Conservation (phyloP, 768 basidiomycete species). For the Chalciporus pseudorubinellus region DNA sequence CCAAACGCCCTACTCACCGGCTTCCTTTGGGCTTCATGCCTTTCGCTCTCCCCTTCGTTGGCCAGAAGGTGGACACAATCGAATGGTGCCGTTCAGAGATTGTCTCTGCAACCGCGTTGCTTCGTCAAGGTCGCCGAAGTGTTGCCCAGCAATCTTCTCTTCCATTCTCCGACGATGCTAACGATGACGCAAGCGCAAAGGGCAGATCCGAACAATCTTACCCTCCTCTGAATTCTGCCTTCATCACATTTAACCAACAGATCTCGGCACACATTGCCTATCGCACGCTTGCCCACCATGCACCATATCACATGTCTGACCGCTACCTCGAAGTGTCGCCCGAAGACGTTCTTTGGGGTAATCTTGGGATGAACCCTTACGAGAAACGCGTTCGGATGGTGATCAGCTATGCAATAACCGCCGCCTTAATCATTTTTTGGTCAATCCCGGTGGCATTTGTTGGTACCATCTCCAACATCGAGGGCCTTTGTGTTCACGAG, state of each 20-base stretch:
- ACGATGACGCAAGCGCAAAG: constrained; percentile 9
- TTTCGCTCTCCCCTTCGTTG: constrained; percentile 62
- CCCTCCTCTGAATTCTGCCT: constrained; percentile 67
- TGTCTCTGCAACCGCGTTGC: constrained; percentile 44
- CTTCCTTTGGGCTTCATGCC: constrained; percentile 54
- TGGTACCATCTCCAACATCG: constrained; percentile 81
- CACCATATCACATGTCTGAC: constrained; percentile 76
- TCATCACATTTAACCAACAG: constrained; percentile 90
- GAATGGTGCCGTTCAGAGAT: constrained; percentile 86
- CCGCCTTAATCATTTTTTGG: constrained; percentile 84
- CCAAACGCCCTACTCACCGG: constrained; percentile 77
- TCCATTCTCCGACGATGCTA: constrained; percentile 24
- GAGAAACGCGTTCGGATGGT: constrained; percentile 67
- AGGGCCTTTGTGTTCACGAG: constrained; percentile 59
- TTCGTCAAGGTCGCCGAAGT: constrained; percentile 49
- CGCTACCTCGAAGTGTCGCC: constrained; percentile 83
- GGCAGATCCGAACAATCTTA: constrained; percentile 37
- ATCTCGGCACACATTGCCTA: constrained; percentile 89
- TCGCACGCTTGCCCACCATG: constrained; percentile 73
- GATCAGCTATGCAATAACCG: constrained; percentile 72
- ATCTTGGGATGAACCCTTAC: constrained; percentile 87
- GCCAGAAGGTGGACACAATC: constrained; percentile 90
- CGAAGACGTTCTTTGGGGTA: constrained; percentile 88
- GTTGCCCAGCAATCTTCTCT: constrained; percentile 16
- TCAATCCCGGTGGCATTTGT: constrained; percentile 85